Evolutionary conservation across 2,329 filamentous ascomycete genomes (phyloP).

Genomic region (Lachnellula arida): DNA sequence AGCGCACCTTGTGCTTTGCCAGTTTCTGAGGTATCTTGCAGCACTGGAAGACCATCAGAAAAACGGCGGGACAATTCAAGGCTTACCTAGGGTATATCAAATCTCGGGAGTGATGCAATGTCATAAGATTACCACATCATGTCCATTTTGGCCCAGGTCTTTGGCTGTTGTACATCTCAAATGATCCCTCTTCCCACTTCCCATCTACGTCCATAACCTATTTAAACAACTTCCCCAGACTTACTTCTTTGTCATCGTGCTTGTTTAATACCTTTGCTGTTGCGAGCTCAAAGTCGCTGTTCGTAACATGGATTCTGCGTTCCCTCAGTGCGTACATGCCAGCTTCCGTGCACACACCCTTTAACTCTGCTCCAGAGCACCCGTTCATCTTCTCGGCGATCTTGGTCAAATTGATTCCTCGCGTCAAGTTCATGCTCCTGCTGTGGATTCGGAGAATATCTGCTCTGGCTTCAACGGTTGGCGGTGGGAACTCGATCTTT

Average conservation of each 20-base stretch:
- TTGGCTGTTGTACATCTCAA: constrained; percentile 29
- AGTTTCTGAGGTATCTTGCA: no score
- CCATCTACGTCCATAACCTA: constrained; percentile 67
- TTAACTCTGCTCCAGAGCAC: constrained; percentile 93
- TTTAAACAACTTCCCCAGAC: constrained; percentile 83
- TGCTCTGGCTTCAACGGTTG: constrained; percentile 90
- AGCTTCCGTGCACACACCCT: constrained; percentile 97
- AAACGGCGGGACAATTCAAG: neutral
- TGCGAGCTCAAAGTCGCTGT: constrained; percentile 97
- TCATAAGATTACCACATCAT: neutral
- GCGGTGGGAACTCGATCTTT: constrained; percentile 98
- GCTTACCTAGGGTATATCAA: neutral
- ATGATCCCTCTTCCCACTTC: neutral
- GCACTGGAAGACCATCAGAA: no score
- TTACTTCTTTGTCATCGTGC: constrained; percentile 97
- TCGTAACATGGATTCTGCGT: constrained; percentile 93
- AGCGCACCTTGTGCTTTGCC: no score
- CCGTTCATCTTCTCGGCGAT: constrained; percentile 99
- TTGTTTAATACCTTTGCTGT: constrained; percentile 99
- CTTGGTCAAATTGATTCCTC: constrained; percentile 96
- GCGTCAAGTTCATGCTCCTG: constrained; percentile 95
- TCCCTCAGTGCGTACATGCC: constrained; percentile 98
- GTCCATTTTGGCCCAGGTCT: constrained; percentile 3
- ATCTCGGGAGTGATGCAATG: neutral
- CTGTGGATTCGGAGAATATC: constrained; percentile 98